Evolutionary conservation across 495 filamentous ascomycete species (phyloP).

Genomic region (Neurospora discreta): DNA sequence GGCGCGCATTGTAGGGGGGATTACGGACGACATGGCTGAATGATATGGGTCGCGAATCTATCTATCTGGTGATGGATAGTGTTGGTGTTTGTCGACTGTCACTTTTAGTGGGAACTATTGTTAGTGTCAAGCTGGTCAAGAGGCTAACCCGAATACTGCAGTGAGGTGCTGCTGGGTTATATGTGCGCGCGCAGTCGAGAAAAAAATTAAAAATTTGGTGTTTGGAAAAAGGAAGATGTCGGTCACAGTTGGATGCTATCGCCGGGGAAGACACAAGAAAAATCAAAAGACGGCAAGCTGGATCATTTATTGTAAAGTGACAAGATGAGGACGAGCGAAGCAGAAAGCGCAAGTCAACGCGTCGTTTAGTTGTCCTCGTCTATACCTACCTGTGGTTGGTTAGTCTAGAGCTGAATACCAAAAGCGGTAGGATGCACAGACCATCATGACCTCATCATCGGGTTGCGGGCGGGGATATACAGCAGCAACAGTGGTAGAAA

Average conservation of each 20-base stretch:
- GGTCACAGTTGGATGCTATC: neutral
- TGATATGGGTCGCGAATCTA: neutral
- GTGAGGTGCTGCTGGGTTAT: neutral
- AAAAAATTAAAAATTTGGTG: neutral
- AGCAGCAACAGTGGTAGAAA: neutral
- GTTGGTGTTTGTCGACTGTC: neutral
- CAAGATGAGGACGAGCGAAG: neutral
- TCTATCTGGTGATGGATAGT: neutral
- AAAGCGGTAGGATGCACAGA: neutral
- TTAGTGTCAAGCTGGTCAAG: neutral
- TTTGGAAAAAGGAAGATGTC: neutral
- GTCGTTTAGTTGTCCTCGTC: neutral
- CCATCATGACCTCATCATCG: neutral
- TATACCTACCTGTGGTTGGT: neutral
- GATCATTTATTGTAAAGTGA: neutral
- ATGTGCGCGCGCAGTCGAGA: neutral
- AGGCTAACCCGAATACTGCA: neutral
- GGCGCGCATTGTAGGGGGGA: constrained; percentile 43
- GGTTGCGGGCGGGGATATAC: no score
- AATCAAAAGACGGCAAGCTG: neutral
- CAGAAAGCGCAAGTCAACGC: neutral
- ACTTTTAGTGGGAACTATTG: neutral
- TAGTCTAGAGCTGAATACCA: neutral
- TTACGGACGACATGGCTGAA: neutral
- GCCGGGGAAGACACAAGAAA: neutral